Evolutionary conservation across 441 rosid genomes (phyloP), one percentile per base, ranked within the genome.

Genomic region (Syzygium syzygioides): DNA sequence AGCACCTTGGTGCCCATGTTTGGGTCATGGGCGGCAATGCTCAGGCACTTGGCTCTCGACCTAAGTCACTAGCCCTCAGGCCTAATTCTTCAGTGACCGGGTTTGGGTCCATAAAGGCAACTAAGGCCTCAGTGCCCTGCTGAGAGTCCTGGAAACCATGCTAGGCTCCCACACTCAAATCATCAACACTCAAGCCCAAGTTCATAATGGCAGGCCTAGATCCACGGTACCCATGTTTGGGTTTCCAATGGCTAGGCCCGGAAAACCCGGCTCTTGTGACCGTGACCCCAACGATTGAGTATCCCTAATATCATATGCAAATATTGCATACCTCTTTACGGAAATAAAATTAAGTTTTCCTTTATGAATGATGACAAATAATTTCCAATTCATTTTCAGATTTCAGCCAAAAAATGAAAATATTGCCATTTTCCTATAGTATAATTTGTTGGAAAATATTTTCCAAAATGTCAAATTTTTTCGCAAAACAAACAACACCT

Each of bases 11-110:
- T 30, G 37, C 41, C 12, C 37, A 8, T 64, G 12, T 11, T 9
- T 3, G 0, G 0, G 26, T 68, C 79, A 1, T 68, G 4, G 7
- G 2, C 0, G 1, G 3, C 14, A 26, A 68, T 34, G 79, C 79
- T 14, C 26, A 0, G 5, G 1, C 34, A 34, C 48, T 68, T 0
- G 2, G 1, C 48, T 68, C 37, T 0, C 6, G 0, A 11, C 26
- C 14, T 1, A 19, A 18, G 48, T 19, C 79, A 68, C 1, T 68
- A 1, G 10, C 8, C 34, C 79, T 19, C 76, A 0, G 19, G 45
- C 5, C 26, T 1, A 34, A 7, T 68, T 68, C 14, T 68, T 34
- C 0, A 0, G 0, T 5, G 19, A 9, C 19, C 0, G 14, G 10
- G 26, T 68, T 10, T 32, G 26, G 48, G 48, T 2, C 79, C 26